Percentiles rank a stretch among this genome's conserved stretches.
Conservation (phyloP, 306 rosid genomes). For the Pueraria montana region DNA sequence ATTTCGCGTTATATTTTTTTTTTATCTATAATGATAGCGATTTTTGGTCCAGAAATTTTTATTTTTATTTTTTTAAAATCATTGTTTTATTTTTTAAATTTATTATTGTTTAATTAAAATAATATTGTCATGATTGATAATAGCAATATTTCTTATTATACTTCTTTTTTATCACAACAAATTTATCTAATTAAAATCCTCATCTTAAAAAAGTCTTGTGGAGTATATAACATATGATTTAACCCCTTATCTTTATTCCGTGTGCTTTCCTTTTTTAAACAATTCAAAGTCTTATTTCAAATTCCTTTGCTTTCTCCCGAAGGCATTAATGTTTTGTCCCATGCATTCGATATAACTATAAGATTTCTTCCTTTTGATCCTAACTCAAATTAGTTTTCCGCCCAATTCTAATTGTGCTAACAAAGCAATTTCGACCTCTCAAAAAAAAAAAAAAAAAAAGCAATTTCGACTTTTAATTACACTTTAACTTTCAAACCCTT, state of each 20-base stretch:
- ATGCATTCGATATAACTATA: neutral
- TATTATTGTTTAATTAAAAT: neutral
- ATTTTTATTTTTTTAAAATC: no score
- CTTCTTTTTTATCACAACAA: neutral
- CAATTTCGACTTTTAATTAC: conserved; percentile 3
- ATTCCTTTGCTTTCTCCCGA: conserved; percentile 38
- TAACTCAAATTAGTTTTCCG: conserved; percentile 47
- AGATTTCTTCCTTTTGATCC: neutral
- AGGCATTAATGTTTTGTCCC: conserved; percentile 4
- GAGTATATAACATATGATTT: neutral
- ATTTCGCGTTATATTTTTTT: no score
- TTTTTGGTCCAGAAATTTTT: no score
- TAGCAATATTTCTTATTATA: neutral
- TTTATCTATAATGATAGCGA: no score
- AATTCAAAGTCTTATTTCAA: neutral
- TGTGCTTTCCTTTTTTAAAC: neutral
- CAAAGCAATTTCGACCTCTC: conserved; percentile 22
- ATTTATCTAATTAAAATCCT: no score
- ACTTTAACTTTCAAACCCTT: conserved; percentile 30
- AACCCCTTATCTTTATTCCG: neutral
- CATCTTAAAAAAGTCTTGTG: no score
- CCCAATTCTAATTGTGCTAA: conserved; percentile 4
- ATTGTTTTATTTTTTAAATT: no score
- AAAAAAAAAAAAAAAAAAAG: no score
- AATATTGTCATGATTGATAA: neutral